Evolutionary conservation across 108 stramenopile species (phyloP), one percentile per base, ranked within the genome.

Genomic region (Discostella stelligeroides): DNA sequence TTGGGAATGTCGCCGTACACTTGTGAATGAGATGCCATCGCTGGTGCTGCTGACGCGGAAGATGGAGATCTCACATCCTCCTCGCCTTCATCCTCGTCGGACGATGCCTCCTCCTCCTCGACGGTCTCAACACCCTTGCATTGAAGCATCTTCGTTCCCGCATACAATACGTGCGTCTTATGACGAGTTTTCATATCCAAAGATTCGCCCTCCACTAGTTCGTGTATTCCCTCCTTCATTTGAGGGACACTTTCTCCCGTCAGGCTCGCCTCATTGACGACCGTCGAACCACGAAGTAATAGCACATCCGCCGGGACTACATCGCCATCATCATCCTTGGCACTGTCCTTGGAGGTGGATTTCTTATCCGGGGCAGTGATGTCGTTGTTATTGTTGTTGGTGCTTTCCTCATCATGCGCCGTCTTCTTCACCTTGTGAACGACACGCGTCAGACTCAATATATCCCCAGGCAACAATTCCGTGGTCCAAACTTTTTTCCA

Each of bases 221-320:
- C 86, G 23, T 63, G 58, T 10, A 98, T 63, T 5, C 95, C 96
- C 53, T 97, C 98, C 79, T 98, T 98, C 97, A 98, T 97, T 77
- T 98, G 98, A 4, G 98, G 98, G 1, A 96, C 94, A 54, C 92
- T 93, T 72, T 98, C 97, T 41, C 97, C 96, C 9, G 96, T 96
- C 57, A 98, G 75, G 67, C 89, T 94, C 28, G 97, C 94, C 76
- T 98, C 97, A 61, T 96, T 96, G n/a, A 96, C 93, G 6, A 98
- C 97, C 11, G 93, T 91, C 7, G 89, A 84, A 8, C 96, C 98
- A 18, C 84, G 75, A 38, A 98, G 69, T 18, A 98, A 58, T 0
- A 98, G 67, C 40, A 96, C 76, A 86, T 98, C 98, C n/a, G 96
- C 97, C 10, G 96, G 96, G 9, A 98, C 91, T 2, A 95, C 76